These are phyloP conservation scores for Sphaerulina musiva DNA, from an alignment of 2,329 filamentous ascomycete species.

Conservation along the genomic window DNA sequence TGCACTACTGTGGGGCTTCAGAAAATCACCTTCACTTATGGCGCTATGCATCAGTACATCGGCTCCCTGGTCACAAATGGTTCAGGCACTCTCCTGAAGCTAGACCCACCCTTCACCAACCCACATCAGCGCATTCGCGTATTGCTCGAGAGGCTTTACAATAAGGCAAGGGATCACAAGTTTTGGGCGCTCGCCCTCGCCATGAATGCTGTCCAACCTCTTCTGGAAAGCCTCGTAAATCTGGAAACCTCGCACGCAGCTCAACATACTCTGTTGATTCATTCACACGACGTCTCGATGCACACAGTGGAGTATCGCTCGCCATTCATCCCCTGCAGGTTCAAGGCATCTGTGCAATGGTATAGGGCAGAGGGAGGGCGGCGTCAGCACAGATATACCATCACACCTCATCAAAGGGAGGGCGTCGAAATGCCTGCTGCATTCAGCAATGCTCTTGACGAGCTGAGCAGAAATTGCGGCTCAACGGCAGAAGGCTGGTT, in stretches of 20 bases:
- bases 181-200: conserved; percentile 1
- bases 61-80: conserved; percentile 21
- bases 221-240: conserved; percentile 55
- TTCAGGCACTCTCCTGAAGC: conserved; percentile 48
- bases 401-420: not conserved
- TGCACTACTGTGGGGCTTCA: conserved; percentile 56
- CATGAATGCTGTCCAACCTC: conserved; percentile 49
- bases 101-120: conserved; percentile 44
- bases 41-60: conserved; percentile 24
- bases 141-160: conserved; percentile 39
- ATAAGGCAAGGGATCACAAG: conserved; percentile 48
- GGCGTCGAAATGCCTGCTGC: not conserved
- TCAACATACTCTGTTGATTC: conserved; percentile 22
- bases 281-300: conserved; percentile 32
- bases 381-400: conserved; percentile 15
- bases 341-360: conserved; percentile 24
- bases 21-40: conserved; percentile 64
- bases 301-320: conserved; percentile 39
- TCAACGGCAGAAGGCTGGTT: conserved; percentile 2
- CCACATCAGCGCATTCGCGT: conserved; percentile 27
- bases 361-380: conserved; percentile 22
- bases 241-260: conserved; percentile 44
- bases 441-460: conserved; percentile 1
- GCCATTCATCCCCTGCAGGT: conserved; percentile 33
- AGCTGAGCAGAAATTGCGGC: conserved; percentile 5